phyloP scores from a whole-genome alignment of 2,329 filamentous ascomycete species.

The Fusarium sp. region DNA sequence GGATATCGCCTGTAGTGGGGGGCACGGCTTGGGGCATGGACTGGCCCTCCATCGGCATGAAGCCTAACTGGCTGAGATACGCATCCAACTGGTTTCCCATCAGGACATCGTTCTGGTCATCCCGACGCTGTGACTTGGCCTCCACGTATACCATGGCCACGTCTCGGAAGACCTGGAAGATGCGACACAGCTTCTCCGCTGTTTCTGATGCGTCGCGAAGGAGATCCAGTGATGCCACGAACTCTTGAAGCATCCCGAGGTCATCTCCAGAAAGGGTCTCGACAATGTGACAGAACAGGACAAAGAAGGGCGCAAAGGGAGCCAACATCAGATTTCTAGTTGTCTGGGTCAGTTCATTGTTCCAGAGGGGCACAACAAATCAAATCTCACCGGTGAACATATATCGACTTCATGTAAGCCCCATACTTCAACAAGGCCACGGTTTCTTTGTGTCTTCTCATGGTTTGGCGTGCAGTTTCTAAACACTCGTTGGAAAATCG shows the following conservation, averaged over 20 bases:
- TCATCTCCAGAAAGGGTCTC: constrained; percentile 66
- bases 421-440: constrained; percentile 55
- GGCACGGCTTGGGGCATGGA: neutral
- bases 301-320: constrained; percentile 69
- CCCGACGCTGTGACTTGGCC: constrained; percentile 62
- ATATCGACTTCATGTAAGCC: constrained; percentile 56
- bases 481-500: constrained; percentile 62
- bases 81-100: constrained; percentile 71
- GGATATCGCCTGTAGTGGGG: neutral
- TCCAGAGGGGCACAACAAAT: too few species aligned
- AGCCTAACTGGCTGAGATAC: constrained; percentile 71
- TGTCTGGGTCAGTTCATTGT: neutral
- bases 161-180: constrained; percentile 70
- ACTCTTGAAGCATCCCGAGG: constrained; percentile 65
- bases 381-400: constrained; percentile 60
- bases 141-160: constrained; percentile 72
- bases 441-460: constrained; percentile 57
- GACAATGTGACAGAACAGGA: constrained; percentile 68
- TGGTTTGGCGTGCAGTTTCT: constrained; percentile 59
- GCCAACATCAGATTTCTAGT: constrained; percentile 63
- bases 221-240: constrained; percentile 65
- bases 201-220: constrained; percentile 65
- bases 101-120: constrained; percentile 56
- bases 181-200: constrained; percentile 68
- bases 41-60: constrained; percentile 60